Conservation (phyloP, 169 alveolate species). For the Eimeria praecox region DNA sequence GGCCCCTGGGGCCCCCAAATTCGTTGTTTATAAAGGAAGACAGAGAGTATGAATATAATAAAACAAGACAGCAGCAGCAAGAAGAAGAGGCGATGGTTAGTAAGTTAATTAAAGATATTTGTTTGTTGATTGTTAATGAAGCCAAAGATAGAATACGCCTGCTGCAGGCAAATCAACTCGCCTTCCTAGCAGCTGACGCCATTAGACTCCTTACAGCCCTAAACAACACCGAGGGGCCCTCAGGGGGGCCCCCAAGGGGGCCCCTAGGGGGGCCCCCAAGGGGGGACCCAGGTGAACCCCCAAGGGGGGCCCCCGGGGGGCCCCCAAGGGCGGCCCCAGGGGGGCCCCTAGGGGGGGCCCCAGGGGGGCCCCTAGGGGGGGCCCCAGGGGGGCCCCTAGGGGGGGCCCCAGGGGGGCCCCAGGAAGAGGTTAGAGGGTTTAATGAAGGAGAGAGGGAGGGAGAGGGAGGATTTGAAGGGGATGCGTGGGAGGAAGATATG, state of each 20-base stretch:
- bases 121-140: neutral
- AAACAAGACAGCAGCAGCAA: neutral
- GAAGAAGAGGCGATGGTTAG: neutral
- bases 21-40: too few species aligned
- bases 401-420: neutral
- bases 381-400: neutral
- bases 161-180: constrained; percentile 19
- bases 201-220: neutral
- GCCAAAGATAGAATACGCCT: neutral
- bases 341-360: too few species aligned
- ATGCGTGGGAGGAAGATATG: too few species aligned
- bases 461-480: neutral
- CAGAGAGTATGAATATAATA: too few species aligned
- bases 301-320: neutral
- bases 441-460: neutral
- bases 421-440: neutral
- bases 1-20: neutral
- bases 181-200: constrained; percentile 15
- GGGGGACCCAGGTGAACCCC: neutral
- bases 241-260: too few species aligned
- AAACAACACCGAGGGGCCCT: neutral
- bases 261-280: too few species aligned
- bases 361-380: neutral
- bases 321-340: neutral
- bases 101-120: neutral